Conservation (phyloP, 805 yeast genomes). For the Teunomyces lycoperdinae region DNA sequence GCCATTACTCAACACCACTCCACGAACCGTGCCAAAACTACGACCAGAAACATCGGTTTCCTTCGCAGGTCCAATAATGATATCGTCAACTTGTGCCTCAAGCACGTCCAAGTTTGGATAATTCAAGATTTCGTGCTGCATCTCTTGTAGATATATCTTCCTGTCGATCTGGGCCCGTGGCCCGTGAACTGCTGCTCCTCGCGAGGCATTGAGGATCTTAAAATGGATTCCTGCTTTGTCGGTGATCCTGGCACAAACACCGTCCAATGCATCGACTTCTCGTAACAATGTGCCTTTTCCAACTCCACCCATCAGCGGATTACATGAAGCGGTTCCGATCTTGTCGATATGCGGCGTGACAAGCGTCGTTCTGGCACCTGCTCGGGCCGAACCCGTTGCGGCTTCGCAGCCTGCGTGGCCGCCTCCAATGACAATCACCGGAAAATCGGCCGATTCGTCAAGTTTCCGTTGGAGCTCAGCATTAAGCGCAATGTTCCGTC, state of each 20-base stretch:
- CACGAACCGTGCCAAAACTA: conserved; percentile 50
- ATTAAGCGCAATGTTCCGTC: conserved; percentile 17
- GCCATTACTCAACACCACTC: conserved; percentile 74
- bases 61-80: conserved; percentile 53
- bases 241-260: conserved; percentile 81
- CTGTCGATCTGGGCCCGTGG: conserved; percentile 97
- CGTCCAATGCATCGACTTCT: conserved; percentile 96
- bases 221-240: conserved; percentile 93
- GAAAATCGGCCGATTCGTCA: conserved; percentile 23
- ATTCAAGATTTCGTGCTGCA: conserved; percentile 63
- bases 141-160: conserved; percentile 66
- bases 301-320: conserved; percentile 97
- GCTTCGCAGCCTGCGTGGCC: conserved; percentile 99
- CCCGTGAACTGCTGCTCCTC: conserved; percentile 98
- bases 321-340: conserved; percentile 94
- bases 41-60: conserved; percentile 36
- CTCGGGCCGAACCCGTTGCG: conserved; percentile 85
- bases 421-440: conserved; percentile 90
- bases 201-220: conserved; percentile 77
- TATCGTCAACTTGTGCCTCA: conserved; percentile 81
- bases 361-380: conserved; percentile 68
- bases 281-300: conserved; percentile 92
- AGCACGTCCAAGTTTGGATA: conserved; percentile 58
- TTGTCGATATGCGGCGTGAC: conserved; percentile 73
- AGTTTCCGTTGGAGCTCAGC: conserved; percentile 12